Conservation (phyloP, 768 basidiomycete species). For the Sporobolomyces pararoseus region DNA sequence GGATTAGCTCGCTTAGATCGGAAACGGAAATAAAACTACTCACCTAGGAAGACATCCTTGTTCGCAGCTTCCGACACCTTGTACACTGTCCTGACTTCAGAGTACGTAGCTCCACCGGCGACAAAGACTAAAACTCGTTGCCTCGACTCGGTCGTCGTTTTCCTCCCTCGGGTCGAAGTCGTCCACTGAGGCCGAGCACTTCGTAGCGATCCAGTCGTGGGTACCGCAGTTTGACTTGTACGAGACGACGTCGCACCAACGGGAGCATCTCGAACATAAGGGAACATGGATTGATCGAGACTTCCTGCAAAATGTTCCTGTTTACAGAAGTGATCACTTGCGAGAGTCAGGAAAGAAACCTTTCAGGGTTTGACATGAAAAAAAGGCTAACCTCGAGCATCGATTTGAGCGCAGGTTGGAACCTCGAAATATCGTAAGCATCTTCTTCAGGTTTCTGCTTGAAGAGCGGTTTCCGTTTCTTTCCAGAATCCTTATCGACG, state of each 20-base stretch:
- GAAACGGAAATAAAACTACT: slow-evolving; percentile 30
- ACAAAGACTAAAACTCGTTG: slow-evolving; percentile 84
- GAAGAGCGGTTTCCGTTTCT: slow-evolving; percentile 55
- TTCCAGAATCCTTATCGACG: slow-evolving; percentile 74
- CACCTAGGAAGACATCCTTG: slow-evolving; percentile 90
- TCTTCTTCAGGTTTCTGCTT: slow-evolving; percentile 81
- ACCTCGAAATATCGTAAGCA: slow-evolving; percentile 94
- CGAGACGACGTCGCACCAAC: slow-evolving; percentile 49
- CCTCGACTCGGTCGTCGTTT: slow-evolving; percentile 55
- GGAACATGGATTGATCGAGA: slow-evolving; percentile 75
- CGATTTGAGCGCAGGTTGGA: slow-evolving; percentile 72
- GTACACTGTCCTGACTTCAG: slow-evolving; percentile 86
- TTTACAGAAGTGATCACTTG: neutral
- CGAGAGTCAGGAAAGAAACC: too few relatives aligned
- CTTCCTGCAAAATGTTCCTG: slow-evolving; percentile 79
- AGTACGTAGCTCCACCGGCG: slow-evolving; percentile 92
- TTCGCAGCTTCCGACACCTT: slow-evolving; percentile 67
- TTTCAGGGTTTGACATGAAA: neutral
- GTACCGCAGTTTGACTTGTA: slow-evolving; percentile 53
- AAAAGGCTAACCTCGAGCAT: slow-evolving; percentile 67
- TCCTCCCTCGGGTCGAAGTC: slow-evolving; percentile 24
- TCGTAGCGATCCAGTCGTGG: slow-evolving; percentile 63
- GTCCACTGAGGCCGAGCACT: slow-evolving; percentile 54
- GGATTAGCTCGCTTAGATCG: neutral
- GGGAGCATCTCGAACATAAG: slow-evolving; percentile 75